Base-by-base conservation (phyloP, 106 monocot genomes). In the Iris macrosiphon region DNA sequence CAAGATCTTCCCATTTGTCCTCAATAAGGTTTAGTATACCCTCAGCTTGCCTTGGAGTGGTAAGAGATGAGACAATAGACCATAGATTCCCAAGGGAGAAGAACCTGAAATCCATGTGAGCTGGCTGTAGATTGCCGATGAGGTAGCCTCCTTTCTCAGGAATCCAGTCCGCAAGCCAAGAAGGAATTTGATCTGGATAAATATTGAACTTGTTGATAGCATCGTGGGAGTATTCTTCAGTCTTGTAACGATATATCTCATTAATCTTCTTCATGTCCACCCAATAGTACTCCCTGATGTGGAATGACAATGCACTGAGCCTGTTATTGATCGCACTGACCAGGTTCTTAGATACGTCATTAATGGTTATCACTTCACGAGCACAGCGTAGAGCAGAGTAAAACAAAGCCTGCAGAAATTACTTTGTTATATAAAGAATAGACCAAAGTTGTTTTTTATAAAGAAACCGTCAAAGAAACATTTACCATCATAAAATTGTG, bases 191-290 rank as follows among this genome's bases (percentile, higher is more conserved):
- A 40, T 69, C 69, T 30, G 60, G 60, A 60, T 74, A 74, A 11
- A 74, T 74, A 12, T 74, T 74, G 31, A 74, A 74, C 30, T 74
- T 74, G 31, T 74, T 74, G 22, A 66, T 50, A 15, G 74, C 74
- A 55, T 74, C 67, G 46, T 67, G 43, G 16, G 67, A 69, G 19
- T 61, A 69, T 47, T 59, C 60, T 46, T 92, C 86, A n/a, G 92
- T 92, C 31, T 92, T 92, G 66, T 87, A 92, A 16, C 82, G 86
- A 57, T 87, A 92, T 31, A 92, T 92, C 64, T 87, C 86, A 63
- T 92, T 92, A 18, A 92, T 92, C 59, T 92, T 92, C 49, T 79
- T 82, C 79, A 92, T 92, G 52, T 92, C 86, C 14, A 82, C 82
- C 86, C 92, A 92, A 43, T 92, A 92, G 33, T 92, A 87, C 73